A percentile compares a stretch with the other conserved stretches of the same genome.
Conservation (phyloP, 768 basidiomycete genomes). For the Hericium rajendrae region DNA sequence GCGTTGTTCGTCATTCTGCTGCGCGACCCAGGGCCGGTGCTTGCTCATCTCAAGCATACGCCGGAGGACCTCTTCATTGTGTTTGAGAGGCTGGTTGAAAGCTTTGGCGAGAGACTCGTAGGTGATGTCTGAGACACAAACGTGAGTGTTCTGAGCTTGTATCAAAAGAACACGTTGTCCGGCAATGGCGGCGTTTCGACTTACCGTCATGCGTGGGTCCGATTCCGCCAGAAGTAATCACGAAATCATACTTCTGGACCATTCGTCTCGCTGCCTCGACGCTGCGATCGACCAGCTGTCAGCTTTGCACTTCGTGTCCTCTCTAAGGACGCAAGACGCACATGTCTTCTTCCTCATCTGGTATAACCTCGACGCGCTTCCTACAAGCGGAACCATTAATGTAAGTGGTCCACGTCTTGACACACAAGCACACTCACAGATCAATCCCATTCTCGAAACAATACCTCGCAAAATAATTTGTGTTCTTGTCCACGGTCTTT, state of each 20-base stretch:
- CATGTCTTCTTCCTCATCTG: conserved; percentile 75
- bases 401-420: conserved; percentile 13
- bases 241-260: conserved; percentile 77
- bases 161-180: background rate
- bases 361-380: conserved; percentile 83
- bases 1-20: conserved; percentile 66
- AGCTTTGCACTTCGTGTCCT: background rate
- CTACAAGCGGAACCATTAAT: conserved; percentile 28
- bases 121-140: conserved; percentile 60
- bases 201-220: conserved; percentile 85
- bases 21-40: conserved; percentile 42
- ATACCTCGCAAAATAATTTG: conserved; percentile 78
- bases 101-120: conserved; percentile 82
- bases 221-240: conserved; percentile 86
- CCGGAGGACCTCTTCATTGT: conserved; percentile 68
- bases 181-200: conserved; percentile 11
- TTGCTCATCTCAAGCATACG: conserved; percentile 61
- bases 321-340: background rate
- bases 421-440: conserved; percentile 36
- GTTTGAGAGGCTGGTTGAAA: conserved; percentile 58
- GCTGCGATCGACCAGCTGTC: conserved; percentile 28
- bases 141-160: background rate
- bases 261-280: conserved; percentile 80
- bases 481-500: conserved; percentile 78
- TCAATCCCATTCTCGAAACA: conserved; percentile 85